Conservation (phyloP, 768 basidiomycete species). For the Amanita subjunquillea region DNA sequence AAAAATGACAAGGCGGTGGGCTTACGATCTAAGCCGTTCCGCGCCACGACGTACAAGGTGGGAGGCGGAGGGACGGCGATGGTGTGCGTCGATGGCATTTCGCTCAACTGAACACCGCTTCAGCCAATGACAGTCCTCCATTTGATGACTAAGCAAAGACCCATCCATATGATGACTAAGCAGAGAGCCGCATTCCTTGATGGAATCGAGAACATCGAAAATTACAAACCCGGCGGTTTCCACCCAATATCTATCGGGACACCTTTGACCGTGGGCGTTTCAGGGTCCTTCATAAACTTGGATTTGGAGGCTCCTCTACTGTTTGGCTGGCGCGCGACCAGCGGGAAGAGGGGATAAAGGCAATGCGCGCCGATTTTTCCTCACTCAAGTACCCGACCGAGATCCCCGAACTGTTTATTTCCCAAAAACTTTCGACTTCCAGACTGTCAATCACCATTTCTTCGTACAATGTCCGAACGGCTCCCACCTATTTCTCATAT, state of each 20-base stretch:
- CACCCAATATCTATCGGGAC: constrained; percentile 44
- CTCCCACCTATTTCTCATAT: constrained; percentile 37
- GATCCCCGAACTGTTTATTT: background rate
- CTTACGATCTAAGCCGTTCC: constrained; percentile 23
- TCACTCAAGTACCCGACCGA: background rate
- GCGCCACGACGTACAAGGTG: constrained; percentile 21
- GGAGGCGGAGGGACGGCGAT: constrained; percentile 15
- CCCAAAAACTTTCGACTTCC: constrained; percentile 23
- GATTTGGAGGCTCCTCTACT: constrained; percentile 32
- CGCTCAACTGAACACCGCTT: background rate
- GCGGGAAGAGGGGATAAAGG: constrained; percentile 9
- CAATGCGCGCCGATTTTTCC: background rate
- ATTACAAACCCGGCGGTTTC: constrained; percentile 40
- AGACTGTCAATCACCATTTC: constrained; percentile 33
- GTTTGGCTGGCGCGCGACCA: constrained; percentile 25
- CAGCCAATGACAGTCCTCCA: background rate
- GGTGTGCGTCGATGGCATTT: constrained; percentile 21
- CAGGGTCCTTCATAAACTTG: constrained; percentile 37
- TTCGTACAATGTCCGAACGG: constrained; percentile 37
- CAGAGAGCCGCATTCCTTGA: constrained; percentile 12
- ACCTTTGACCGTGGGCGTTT: constrained; percentile 34
- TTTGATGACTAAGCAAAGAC: background rate
- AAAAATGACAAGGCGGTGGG: constrained; percentile 5
- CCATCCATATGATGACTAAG: too few relatives aligned
- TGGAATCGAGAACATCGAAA: constrained; percentile 31